phyloP scores from a whole-genome alignment of 805 yeast genomes.

The Starmerella powellii region DNA sequence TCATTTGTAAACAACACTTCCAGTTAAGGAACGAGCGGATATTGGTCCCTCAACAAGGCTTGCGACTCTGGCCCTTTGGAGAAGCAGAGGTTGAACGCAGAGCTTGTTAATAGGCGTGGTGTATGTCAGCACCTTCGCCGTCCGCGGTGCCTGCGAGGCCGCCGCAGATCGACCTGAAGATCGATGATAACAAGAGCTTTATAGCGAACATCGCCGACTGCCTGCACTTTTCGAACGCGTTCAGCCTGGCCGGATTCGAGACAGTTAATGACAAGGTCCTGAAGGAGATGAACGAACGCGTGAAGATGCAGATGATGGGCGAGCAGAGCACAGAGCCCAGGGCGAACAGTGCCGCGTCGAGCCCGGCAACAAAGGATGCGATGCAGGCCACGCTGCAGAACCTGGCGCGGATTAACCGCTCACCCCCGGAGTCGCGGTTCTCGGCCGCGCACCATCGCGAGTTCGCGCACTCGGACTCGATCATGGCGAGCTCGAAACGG shows the following conservation, averaged over 20 bases:
- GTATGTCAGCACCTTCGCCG: background rate
- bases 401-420: conserved; percentile 3
- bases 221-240: conserved; percentile 18
- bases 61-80: too few species aligned
- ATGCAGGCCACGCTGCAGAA: background rate
- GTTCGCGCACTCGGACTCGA: conserved; percentile 24
- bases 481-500: conserved; percentile 14
- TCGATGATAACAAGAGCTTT: background rate
- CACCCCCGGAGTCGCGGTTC: conserved; percentile 19
- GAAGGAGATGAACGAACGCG: conserved; percentile 29
- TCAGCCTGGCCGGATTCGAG: conserved; percentile 24
- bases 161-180: background rate
- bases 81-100: too few species aligned
- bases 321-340: background rate
- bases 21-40: too few species aligned
- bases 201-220: conserved; percentile 3
- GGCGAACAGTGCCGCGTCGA: background rate
- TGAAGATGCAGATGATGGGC: conserved; percentile 10
- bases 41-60: too few species aligned
- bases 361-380: background rate
- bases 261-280: conserved; percentile 29
- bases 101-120: too few species aligned
- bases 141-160: background rate
- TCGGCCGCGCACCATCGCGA: conserved; percentile 22
- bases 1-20: too few species aligned